Evolutionary conservation across 805 yeast genomes (phyloP), one percentile per base, ranked within the genome.

Genomic region (Cyberlindnera nakhonratchasimensis): DNA sequence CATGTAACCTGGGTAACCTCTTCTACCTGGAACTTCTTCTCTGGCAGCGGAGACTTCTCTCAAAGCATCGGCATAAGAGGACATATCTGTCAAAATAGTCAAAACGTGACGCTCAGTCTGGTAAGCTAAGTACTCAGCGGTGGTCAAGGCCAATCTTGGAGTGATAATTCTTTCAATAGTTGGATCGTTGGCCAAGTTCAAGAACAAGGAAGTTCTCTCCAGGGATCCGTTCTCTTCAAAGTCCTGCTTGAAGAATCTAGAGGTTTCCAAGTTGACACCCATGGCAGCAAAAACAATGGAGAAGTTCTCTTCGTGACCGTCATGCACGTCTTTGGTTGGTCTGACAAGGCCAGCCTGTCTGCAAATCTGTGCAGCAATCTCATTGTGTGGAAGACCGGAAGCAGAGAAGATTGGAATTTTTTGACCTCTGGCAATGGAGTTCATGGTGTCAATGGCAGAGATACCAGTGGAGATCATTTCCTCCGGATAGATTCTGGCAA

Each of bases 1-100:
- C 99, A 93, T 93, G 70, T 93, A 93, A 86, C 99, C 99, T 52
- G 99, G 99, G 70, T 93, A 93, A 77, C 99, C 99, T 82, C 99
- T 89, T 80, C 99, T 89, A 77, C 99, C 99, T 64, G 99, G 99
- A 35, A 93, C 99, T 73, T 95, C 99, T 72, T 93, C 99, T 77
- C 99, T 89, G 37, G 99, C 99, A 48, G 99, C 99, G 51, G 97
- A 89, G 39, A 93, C 99, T 74, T 93, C 99, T 82, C 99, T 90
- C 64, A 93, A 75, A 30, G 99, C 99, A 67, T 93, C 99, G 30
- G 99, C 99, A 66, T 93, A 93, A n/a, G 99, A 93, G 21, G 97
- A 88, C 99, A 93, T 93, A 73, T 93, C 99, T 38, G 99, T 95
- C 65, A 93, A 79, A 61, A 93, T 91, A 40, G 98, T 93, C 71